phyloP scores from a whole-genome alignment of 257 asterid genomes.

The Ilex aquifolium region DNA sequence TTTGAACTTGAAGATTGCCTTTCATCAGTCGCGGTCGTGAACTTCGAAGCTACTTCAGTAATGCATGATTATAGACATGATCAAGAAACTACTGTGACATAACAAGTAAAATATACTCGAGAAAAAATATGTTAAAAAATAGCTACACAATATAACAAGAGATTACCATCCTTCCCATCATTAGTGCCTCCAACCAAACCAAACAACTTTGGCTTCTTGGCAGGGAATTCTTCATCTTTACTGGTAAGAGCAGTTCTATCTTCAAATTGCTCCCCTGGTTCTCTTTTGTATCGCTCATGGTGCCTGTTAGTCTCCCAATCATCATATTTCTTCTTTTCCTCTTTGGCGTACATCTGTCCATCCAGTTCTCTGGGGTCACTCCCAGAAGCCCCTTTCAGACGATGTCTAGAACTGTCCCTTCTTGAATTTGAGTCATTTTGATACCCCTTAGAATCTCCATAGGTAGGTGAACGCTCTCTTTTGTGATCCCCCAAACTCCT shows the following conservation, averaged over 20 bases:
- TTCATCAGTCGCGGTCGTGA: constrained; percentile 13
- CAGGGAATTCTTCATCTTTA: constrained; percentile 20
- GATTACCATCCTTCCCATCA: constrained; percentile 40
- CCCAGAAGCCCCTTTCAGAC: constrained; percentile 40
- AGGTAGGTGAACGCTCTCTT: constrained; percentile 37
- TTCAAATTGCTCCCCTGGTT: constrained; percentile 21
- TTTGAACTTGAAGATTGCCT: constrained; percentile 12
- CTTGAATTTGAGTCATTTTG: constrained; percentile 39
- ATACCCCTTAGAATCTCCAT: constrained; percentile 46
- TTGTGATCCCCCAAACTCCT: constrained; percentile 34
- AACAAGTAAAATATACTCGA: background rate
- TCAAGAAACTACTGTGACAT: background rate
- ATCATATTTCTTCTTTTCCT: constrained; percentile 41
- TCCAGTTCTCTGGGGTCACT: constrained; percentile 36
- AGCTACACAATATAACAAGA: background rate
- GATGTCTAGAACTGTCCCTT: constrained; percentile 37
- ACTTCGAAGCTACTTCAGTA: constrained; percentile 2
- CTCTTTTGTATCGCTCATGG: constrained; percentile 32
- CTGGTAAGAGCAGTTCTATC: too few relatives aligned
- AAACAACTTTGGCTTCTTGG: constrained; percentile 57
- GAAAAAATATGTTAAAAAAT: background rate
- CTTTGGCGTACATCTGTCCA: constrained; percentile 28
- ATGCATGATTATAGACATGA: background rate
- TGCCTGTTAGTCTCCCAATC: constrained; percentile 16
- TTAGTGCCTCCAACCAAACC: constrained; percentile 19